A percentile compares a stretch with the other conserved stretches of the same genome.
Evolutionary conservation across 345 rosid species (phyloP).

Genomic region (Heritiera fomes): DNA sequence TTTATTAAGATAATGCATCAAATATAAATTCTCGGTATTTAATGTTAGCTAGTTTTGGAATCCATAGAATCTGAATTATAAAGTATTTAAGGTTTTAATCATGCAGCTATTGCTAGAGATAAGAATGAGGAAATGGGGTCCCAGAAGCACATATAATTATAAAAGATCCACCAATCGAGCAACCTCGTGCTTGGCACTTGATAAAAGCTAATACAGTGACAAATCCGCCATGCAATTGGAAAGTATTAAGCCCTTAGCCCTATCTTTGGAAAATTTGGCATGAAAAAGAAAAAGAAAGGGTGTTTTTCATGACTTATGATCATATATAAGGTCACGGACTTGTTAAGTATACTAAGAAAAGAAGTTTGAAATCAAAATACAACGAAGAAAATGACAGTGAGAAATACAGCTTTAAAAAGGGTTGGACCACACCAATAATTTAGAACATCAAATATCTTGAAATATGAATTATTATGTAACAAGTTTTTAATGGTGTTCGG

Average conservation of each 20-base stretch:
- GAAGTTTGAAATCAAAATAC: not conserved
- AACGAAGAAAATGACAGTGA: not conserved
- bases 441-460: conserved; percentile 6
- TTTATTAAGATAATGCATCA: too few species aligned
- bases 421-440: conserved; percentile 11
- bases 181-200: not conserved
- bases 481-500: not conserved
- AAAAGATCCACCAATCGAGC: not conserved
- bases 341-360: not conserved
- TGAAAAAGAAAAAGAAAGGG: not conserved
- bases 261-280: not conserved
- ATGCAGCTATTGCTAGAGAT: not conserved
- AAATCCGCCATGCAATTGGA: not conserved
- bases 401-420: conserved; percentile 2
- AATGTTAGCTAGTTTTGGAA: not conserved
- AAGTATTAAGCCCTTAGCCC: not conserved
- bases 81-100: not conserved
- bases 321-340: not conserved
- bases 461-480: not conserved
- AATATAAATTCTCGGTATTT: not conserved
- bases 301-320: not conserved
- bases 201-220: conserved; percentile 10
- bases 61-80: conserved; percentile 8
- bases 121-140: not conserved
- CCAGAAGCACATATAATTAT: not conserved